phyloP scores from a whole-genome alignment of 352 stramenopile genomes.

The Nothophytophthora sp. region DNA sequence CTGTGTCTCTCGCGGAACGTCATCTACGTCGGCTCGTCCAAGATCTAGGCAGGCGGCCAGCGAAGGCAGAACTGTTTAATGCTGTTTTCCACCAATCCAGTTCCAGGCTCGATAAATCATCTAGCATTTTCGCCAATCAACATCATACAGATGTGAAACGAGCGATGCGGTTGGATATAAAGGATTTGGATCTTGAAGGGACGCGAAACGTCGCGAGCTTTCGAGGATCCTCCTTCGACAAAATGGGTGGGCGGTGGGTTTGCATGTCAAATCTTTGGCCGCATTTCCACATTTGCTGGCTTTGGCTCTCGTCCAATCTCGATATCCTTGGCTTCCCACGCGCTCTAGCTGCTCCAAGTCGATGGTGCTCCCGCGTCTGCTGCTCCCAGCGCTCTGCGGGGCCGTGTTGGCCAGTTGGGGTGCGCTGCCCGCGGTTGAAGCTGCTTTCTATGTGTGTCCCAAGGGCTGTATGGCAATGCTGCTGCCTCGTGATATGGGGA shows the following conservation, averaged over 20 bases:
- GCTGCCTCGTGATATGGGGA: slow-evolving; percentile 84
- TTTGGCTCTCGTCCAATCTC: too few species aligned
- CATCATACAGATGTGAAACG: too few species aligned
- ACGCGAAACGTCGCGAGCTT: slow-evolving; percentile 24
- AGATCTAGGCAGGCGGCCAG: slow-evolving; percentile 60
- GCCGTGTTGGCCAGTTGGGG: slow-evolving; percentile 7
- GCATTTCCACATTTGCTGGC: slow-evolving; percentile 23
- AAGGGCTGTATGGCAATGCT: slow-evolving; percentile 70
- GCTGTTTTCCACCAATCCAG: slow-evolving; percentile 38
- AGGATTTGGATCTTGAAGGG: slow-evolving; percentile 15
- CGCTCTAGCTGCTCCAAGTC: neutral
- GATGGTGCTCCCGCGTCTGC: slow-evolving; percentile 22
- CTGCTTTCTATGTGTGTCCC: slow-evolving; percentile 63
- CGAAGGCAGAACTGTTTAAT: too few species aligned
- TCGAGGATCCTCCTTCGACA: too few species aligned
- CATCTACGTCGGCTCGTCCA: slow-evolving; percentile 88
- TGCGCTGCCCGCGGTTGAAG: slow-evolving; percentile 14
- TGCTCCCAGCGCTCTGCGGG: slow-evolving; percentile 12
- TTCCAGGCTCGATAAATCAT: too few species aligned
- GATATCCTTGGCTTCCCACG: too few species aligned
- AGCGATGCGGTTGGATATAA: too few species aligned
- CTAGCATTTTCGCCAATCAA: slow-evolving; percentile 3
- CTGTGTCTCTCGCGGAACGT: slow-evolving; percentile 90
- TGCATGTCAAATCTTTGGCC: slow-evolving; percentile 1
- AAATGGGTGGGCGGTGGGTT: too few species aligned